Evolutionary conservation across 2,329 filamentous ascomycete species (phyloP).

Genomic region (Trichoderma brevicompactum): DNA sequence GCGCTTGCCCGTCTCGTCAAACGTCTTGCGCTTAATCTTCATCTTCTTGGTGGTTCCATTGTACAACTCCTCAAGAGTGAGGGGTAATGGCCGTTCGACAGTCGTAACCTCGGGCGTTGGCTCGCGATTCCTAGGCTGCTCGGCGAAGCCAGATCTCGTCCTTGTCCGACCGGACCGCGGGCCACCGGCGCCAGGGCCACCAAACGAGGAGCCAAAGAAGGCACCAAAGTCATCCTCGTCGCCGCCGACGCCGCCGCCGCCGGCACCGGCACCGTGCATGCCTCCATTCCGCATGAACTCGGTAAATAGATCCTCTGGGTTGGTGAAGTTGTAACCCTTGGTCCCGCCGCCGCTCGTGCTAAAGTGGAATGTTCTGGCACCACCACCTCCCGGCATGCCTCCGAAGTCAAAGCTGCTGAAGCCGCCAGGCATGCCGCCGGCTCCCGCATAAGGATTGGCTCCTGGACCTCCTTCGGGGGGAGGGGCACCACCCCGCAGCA

Average conservation of each 20-base stretch:
- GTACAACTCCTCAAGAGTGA: constrained; percentile 88
- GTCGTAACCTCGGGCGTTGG: constrained; percentile 84
- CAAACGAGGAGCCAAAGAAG: constrained; percentile 56
- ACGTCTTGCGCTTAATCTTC: constrained; percentile 97
- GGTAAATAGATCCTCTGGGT: constrained; percentile 81
- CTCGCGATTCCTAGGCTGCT: constrained; percentile 40
- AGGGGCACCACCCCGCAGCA: constrained; percentile 76
- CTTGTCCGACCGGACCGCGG: constrained; percentile 46
- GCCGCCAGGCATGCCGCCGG: constrained; percentile 61
- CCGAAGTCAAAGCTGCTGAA: constrained; percentile 57
- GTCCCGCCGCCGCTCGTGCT: constrained; percentile 57
- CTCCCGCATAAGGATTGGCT: constrained; percentile 64
- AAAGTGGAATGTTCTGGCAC: constrained; percentile 67
- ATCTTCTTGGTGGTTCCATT: constrained; percentile 92
- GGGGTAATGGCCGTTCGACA: constrained; percentile 79
- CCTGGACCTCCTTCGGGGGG: constrained; percentile 62
- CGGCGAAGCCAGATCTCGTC: constrained; percentile 49
- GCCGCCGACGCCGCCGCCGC: constrained; percentile 43
- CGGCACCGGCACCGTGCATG: constrained; percentile 46
- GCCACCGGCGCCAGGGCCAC: constrained; percentile 45
- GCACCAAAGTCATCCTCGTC: constrained; percentile 52
- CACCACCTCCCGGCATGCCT: constrained; percentile 51
- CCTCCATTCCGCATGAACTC: constrained; percentile 72
- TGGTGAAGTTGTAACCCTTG: constrained; percentile 78
- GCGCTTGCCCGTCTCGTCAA: constrained; percentile 82